These are phyloP conservation scores for Cydonia oblonga DNA, from an alignment of 331 rosid species.

Conservation along the genomic window DNA sequence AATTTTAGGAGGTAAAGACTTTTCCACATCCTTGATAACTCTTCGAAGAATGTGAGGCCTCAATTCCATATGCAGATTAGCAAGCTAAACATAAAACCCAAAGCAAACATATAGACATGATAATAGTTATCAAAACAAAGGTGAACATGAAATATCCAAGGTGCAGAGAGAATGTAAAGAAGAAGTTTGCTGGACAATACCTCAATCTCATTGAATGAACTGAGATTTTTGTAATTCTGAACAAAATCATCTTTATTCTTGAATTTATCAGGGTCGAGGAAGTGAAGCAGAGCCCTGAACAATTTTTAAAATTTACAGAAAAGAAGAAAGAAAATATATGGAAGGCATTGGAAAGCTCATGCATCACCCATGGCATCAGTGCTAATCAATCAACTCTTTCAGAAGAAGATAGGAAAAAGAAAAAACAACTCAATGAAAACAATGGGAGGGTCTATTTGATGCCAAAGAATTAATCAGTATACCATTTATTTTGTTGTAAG, in stretches of 20 bases:
- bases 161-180: background rate
- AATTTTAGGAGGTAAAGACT: constrained; percentile 98
- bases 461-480: background rate
- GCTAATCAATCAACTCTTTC: background rate
- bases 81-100: constrained; percentile 51
- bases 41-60: constrained; percentile 98
- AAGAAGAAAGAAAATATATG: background rate
- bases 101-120: background rate
- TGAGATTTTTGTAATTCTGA: constrained; percentile 91
- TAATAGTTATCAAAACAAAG: background rate
- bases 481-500: background rate
- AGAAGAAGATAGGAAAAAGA: background rate
- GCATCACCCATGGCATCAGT: background rate
- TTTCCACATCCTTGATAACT: constrained; percentile 96
- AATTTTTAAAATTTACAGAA: background rate
- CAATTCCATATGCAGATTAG: constrained; percentile 94
- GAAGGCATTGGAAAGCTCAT: background rate
- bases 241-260: constrained; percentile 89
- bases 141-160: background rate
- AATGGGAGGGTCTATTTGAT: background rate
- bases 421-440: background rate
- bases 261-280: constrained; percentile 82
- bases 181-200: constrained; percentile 16
- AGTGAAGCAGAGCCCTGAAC: constrained; percentile 93
- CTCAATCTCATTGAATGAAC: constrained; percentile 96